Percentiles rank a stretch among this genome's conserved stretches.
phyloP scores from a whole-genome alignment of 2,329 filamentous ascomycete genomes.

The Helotiales sp. region DNA sequence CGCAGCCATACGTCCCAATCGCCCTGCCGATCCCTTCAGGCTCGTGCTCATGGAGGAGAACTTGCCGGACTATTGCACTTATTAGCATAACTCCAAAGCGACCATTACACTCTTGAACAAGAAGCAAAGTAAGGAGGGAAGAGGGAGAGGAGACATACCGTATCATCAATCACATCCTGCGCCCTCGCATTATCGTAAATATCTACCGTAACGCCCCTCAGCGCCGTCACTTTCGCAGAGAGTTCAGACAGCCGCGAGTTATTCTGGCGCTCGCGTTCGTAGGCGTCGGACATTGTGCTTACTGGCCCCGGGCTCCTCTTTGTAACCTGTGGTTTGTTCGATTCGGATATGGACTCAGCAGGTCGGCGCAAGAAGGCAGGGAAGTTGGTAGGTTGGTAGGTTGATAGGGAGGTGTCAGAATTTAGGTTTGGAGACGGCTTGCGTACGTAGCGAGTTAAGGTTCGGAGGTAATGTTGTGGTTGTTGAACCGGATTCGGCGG shows the following conservation, averaged over 20 bases:
- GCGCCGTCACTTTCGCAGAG: slow-evolving; percentile 84
- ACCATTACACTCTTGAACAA: too few relatives aligned
- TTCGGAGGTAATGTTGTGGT: slow-evolving; percentile 4
- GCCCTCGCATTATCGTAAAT: slow-evolving; percentile 96
- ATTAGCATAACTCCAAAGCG: slow-evolving; percentile 16
- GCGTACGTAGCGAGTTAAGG: not conserved
- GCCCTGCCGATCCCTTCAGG: slow-evolving; percentile 80
- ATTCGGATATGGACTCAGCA: not conserved
- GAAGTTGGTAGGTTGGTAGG: not conserved
- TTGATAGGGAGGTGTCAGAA: not conserved
- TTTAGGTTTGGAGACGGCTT: not conserved
- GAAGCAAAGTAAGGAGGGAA: not conserved
- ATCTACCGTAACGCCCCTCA: slow-evolving; percentile 93
- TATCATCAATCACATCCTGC: slow-evolving; percentile 86
- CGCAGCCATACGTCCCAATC: slow-evolving; percentile 88
- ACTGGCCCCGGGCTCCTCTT: not conserved
- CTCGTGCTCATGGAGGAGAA: slow-evolving; percentile 86
- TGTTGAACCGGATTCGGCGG: slow-evolving; percentile 15
- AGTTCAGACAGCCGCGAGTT: slow-evolving; percentile 93
- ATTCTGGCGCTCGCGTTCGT: slow-evolving; percentile 87
- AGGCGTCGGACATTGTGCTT: slow-evolving; percentile 71
- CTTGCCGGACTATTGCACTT: slow-evolving; percentile 70
- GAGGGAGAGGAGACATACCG: slow-evolving; percentile 58
- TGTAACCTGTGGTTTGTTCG: not conserved
- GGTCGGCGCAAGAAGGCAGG: not conserved